A percentile compares a stretch with the other conserved stretches of the same genome.
Evolutionary conservation across 2,329 filamentous ascomycete genomes (phyloP).

Genomic region (Chrysoporthe puriensis): DNA sequence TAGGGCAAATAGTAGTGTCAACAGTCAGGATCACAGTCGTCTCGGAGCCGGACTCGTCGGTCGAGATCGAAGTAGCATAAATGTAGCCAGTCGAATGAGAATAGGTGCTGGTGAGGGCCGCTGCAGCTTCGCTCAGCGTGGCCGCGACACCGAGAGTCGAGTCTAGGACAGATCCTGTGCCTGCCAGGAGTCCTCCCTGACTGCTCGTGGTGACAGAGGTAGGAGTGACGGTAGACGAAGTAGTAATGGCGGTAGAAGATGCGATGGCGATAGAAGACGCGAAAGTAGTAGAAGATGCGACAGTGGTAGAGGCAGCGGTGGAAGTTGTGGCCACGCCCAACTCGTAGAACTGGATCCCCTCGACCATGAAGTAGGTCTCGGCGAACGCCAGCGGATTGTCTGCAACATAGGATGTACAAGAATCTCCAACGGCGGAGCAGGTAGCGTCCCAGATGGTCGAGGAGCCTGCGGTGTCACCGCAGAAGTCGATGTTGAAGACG

Average conservation of each 20-base stretch:
- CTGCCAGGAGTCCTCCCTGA: constrained; percentile 13
- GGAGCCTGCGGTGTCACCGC: constrained; percentile 68
- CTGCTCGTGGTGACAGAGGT: constrained; percentile 11
- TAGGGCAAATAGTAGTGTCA: constrained; percentile 26
- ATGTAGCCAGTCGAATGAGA: constrained; percentile 26
- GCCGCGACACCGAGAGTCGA: constrained; percentile 18
- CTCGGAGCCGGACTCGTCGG: constrained; percentile 26
- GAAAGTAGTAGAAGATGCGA: constrained; percentile 17
- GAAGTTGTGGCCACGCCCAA: constrained; percentile 27
- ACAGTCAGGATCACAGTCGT: constrained; percentile 25
- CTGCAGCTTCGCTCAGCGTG: constrained; percentile 6
- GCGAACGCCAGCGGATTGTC: constrained; percentile 41
- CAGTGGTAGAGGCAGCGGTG: constrained; percentile 16
- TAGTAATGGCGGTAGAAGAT: constrained; percentile 6
- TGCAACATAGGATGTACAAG: constrained; percentile 44
- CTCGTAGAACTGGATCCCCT: constrained; percentile 40
- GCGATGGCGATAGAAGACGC: neutral
- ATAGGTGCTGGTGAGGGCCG: constrained; percentile 4
- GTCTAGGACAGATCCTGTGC: constrained; percentile 20
- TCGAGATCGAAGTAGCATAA: constrained; percentile 12
- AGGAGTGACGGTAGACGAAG: neutral
- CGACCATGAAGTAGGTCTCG: constrained; percentile 52
- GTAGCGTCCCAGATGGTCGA: constrained; percentile 34
- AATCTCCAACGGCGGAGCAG: constrained; percentile 36
- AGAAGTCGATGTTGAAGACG: constrained; percentile 75